These are phyloP conservation scores for Chaetothyriales sp. DNA, from an alignment of 2,329 filamentous ascomycete species.

Conservation along the genomic window DNA sequence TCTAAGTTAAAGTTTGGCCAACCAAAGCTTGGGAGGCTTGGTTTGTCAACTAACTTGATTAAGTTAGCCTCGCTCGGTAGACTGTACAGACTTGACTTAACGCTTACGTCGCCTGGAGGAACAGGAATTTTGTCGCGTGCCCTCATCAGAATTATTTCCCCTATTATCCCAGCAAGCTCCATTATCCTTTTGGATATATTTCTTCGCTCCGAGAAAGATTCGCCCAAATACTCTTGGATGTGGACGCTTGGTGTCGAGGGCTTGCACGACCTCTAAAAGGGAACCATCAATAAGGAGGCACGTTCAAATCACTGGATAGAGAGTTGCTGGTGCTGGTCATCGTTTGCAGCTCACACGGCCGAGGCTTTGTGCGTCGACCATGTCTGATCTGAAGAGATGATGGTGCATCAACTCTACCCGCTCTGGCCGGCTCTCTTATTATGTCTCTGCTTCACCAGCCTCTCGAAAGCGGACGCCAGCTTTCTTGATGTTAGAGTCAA, in stretches of 20 bases:
- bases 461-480: slow-evolving; percentile 22
- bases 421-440: neutral
- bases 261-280: neutral
- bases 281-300: neutral
- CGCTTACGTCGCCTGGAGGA: neutral
- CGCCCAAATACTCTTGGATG: neutral
- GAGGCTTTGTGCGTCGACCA: neutral
- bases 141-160: neutral
- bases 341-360: neutral
- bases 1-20: neutral
- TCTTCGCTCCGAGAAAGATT: neutral
- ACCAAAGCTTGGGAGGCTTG: neutral
- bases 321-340: neutral
- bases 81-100: neutral
- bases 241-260: neutral
- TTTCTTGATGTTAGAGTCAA: slow-evolving; percentile 30
- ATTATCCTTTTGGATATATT: neutral
- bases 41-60: neutral
- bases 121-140: neutral
- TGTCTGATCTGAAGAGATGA: neutral
- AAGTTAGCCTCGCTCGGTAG: neutral
- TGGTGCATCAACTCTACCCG: neutral
- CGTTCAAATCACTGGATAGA: neutral
- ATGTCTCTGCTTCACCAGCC: neutral
- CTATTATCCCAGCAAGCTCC: neutral